Base-by-base conservation (phyloP, 257 asterid species). In the Solanum gracilifrons region DNA sequence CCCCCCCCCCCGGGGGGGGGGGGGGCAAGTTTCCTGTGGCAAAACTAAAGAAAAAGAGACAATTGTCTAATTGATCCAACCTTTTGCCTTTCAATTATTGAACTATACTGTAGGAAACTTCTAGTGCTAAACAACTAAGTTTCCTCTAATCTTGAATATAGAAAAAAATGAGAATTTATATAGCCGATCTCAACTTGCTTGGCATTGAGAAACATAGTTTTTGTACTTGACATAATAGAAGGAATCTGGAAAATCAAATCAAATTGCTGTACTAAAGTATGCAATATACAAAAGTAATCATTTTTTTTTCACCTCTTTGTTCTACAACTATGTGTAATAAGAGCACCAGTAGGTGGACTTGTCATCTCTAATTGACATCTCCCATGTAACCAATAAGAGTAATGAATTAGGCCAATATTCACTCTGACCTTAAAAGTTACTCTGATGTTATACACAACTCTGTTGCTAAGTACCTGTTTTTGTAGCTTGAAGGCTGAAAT, bases 301-400 rank as follows among this genome's bases (percentile, higher is more conserved):
- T 58, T 16, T 13, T 83, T 32, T 31, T 1, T 35, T 90, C 90
- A 96, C 90, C 92, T 92, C 91, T 92, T 95, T n/a, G 96, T 94
- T 84, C 85, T 94, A 94, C 99, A 97, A 85, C 80, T 92, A 72
- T 90, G 95, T 1, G 94, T 85, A 35, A 94, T 83, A 88, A 95
- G 91, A 25, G 90, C 85, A 8, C 99, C 94, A 23, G 88, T 91
- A 2, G 98, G 99, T 10, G 99, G 99, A 89, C 95, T 90, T 43
- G 98, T 94, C 92, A 97, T 94, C 90, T 95, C 98, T 90, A 97
- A 58, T 41, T 88, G 93, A 89, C 99, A 97, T 9, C 89, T 91
- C 64, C 94, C 91, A 62, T 92, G 94, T 90, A 95, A 79, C 98
- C 96, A 92, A 82, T 97, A 97, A 29, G 97, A 90, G 87, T 89